Evolutionary conservation across 345 rosid species (phyloP), one percentile per base, ranked within the genome.

Genomic region (Ricinus communis): DNA sequence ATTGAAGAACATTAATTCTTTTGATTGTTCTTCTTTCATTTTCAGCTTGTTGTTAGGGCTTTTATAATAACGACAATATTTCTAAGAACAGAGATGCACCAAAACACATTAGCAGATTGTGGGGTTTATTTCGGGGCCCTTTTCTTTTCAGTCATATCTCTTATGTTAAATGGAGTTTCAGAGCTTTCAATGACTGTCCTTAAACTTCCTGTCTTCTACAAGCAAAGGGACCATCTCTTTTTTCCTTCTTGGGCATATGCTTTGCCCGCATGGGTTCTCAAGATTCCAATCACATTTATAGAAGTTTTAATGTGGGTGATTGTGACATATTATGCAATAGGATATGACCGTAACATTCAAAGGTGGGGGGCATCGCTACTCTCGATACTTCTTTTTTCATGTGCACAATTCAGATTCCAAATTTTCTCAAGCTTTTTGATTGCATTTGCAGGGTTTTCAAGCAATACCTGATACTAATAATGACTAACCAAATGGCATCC

Each of bases 171-270:
- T 50, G 94, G 96, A 19, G 81, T 89, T 77, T 80, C 97, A 13
- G 98, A 93, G 83, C 85, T 93, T 33, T 61, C 88, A 10, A 79
- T 93, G 96, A 83, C 92, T 51, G 85, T 86, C 78, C 69, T 85
- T 80, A 89, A 89, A 45, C 89, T 91, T 66, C 93, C 96, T 1
- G 90, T 93, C 75, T 93, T 93, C 79, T 93, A 86, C 89, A 93
- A 93, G 88, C 97, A 93, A 73, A 85, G 94, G 69, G 96, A 93
- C 78, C 77, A 86, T 63, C 86, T 86, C 54, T 93, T 91, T 82
- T 93, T 76, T 74, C 97, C 98, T 62, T 31, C 96, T 19, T 93
- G 98, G 98, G 88, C 97, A 24, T 93, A 91, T 76, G 86, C 93
- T 62, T 77, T 91, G 30, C 97, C 97, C n/a, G 67, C 89, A 58